Evolutionary conservation across 768 basidiomycete species (phyloP).

Genomic region (Tulasnella sp.): DNA sequence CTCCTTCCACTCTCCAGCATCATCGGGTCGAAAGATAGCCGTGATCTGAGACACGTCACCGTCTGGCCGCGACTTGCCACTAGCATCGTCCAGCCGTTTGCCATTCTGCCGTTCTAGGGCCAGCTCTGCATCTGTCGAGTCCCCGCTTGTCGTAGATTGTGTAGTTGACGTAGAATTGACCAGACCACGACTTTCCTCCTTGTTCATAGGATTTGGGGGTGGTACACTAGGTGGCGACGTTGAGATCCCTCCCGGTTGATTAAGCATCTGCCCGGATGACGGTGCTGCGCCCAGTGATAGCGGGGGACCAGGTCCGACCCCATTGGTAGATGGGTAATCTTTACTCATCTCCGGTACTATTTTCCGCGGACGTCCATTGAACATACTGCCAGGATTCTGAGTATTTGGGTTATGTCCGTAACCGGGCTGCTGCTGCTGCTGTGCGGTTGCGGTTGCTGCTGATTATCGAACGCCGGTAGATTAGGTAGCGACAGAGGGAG

Average conservation of each 20-base stretch:
- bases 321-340: conserved; percentile 52
- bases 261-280: not conserved
- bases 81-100: conserved; percentile 1
- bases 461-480: conserved; percentile 11
- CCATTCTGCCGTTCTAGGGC: not conserved
- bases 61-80: conserved; percentile 4
- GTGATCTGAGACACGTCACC: conserved; percentile 47
- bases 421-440: conserved; percentile 14
- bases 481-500: conserved; percentile 14
- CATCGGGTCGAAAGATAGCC: conserved; percentile 80
- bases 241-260: conserved; percentile 1
- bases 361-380: conserved; percentile 73
- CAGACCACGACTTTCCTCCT: not conserved
- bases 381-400: conserved; percentile 66
- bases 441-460: conserved; percentile 1
- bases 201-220: conserved; percentile 7
- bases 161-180: too few relatives aligned
- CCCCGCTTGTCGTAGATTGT: too few relatives aligned
- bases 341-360: conserved; percentile 61
- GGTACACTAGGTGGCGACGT: not conserved
- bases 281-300: conserved; percentile 29
- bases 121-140: not conserved
- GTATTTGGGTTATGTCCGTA: conserved; percentile 2
- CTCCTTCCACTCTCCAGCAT: conserved; percentile 77
- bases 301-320: conserved; percentile 36